Evolutionary conservation across 1,284 basidiomycete species (phyloP).

Genomic region (Tilletiaria anomala): DNA sequence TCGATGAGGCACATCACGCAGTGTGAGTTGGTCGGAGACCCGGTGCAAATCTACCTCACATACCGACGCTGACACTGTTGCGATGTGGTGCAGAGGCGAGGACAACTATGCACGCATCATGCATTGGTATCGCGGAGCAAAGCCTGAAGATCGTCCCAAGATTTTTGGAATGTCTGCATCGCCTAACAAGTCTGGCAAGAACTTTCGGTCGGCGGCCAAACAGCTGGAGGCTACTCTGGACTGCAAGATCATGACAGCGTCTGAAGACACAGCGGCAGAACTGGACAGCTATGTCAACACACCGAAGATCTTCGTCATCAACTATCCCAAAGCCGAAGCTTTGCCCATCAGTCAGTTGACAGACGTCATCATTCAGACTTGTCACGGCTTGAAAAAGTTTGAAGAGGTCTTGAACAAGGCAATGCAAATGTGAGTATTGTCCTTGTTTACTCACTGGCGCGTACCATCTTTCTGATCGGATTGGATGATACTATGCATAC

Average conservation of each 20-base stretch:
- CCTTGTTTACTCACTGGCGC: no score
- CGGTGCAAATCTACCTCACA: no score
- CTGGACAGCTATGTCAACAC: slow-evolving; percentile 10
- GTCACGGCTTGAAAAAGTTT: no score
- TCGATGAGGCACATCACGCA: slow-evolving; percentile 26
- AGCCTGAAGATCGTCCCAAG: slow-evolving; percentile 9
- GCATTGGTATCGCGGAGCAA: slow-evolving; percentile 13
- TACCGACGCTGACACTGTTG: no score
- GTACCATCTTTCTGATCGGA: no score
- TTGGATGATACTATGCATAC: no score
- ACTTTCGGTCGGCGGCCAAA: slow-evolving; percentile 5
- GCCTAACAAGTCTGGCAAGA: slow-evolving; percentile 8
- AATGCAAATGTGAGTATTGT: no score
- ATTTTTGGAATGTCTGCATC: slow-evolving; percentile 30
- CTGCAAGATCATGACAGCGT: slow-evolving; percentile 15
- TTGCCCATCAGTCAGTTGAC: slow-evolving; percentile 3
- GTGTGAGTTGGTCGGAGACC: no score
- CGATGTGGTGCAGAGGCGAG: no score
- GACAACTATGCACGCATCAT: slow-evolving; percentile 21
- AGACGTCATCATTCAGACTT: no score
- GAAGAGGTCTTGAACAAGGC: no score
- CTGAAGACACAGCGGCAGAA: slow-evolving; percentile 5
- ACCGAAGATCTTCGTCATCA: slow-evolving; percentile 16
- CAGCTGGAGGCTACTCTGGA: slow-evolving; percentile 15
- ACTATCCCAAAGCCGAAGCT: no score